phyloP scores from a whole-genome alignment of 2,329 filamentous ascomycete genomes.

The Diaporthe vaccinii region DNA sequence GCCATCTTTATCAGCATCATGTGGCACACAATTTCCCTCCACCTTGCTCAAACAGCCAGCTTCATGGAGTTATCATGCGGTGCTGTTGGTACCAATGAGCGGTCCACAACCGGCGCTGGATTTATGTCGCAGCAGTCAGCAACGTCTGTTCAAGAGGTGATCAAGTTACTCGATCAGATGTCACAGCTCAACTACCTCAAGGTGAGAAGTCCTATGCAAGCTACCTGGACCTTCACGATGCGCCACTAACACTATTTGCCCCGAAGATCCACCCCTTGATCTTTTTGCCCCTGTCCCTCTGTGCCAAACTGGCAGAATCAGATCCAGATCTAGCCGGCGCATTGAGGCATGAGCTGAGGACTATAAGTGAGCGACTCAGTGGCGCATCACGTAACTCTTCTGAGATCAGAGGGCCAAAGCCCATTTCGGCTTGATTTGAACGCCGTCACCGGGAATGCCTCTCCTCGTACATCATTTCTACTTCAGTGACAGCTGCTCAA shows the following conservation, averaged over 20 bases:
- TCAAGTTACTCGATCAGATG: constrained; percentile 4
- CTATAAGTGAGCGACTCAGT: constrained; percentile 7
- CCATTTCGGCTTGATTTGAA: not conserved
- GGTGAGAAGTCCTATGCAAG: not conserved
- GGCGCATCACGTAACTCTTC: not conserved
- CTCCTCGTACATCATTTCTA: not conserved
- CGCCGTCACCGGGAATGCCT: too few species aligned
- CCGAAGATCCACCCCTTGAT: constrained; percentile 1
- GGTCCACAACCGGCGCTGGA: not conserved
- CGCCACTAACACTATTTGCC: not conserved
- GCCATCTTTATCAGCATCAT: not conserved
- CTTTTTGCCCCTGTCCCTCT: constrained; percentile 6
- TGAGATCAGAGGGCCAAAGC: not conserved
- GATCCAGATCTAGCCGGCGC: not conserved
- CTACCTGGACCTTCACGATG: not conserved
- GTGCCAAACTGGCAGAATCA: not conserved
- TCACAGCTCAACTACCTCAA: constrained; percentile 5
- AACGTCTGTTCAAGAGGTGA: not conserved
- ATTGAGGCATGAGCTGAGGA: not conserved
- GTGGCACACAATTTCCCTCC: not conserved
- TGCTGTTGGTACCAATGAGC: not conserved
- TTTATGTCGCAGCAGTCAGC: not conserved
- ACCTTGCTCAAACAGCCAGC: constrained; percentile 1
- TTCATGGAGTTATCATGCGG: not conserved
- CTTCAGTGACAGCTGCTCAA: not conserved